A percentile compares a stretch with the other conserved stretches of the same genome.
Conservation (phyloP, 2,329 filamentous ascomycete species). For the Claviceps sorghi region DNA sequence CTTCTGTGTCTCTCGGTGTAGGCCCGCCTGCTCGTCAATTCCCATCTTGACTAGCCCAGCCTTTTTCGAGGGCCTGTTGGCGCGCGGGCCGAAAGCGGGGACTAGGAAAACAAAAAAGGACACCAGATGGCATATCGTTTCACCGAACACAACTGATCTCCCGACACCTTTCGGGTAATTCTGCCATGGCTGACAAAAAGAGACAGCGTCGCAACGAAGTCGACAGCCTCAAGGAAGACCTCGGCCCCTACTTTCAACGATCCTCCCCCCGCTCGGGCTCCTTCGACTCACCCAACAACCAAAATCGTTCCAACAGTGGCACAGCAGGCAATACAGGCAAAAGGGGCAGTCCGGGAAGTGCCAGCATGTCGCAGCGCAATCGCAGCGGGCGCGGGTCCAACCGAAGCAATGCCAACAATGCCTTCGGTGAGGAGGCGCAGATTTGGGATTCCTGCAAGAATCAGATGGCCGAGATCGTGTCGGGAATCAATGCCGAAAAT, state of each 20-base stretch:
- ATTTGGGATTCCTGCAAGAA: conserved; percentile 28
- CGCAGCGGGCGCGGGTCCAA: conserved; percentile 29
- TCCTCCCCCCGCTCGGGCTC: conserved; percentile 9
- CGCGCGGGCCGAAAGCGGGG: not conserved
- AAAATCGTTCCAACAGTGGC: conserved; percentile 6
- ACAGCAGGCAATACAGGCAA: too few species aligned
- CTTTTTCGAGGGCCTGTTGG: not conserved
- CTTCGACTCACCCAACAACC: conserved; percentile 4
- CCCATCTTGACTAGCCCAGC: not conserved
- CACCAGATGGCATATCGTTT: not conserved
- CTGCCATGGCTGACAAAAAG: conserved; percentile 20
- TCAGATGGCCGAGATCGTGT: conserved; percentile 25
- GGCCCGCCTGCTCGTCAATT: not conserved
- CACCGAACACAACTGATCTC: not conserved
- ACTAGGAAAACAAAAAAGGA: not conserved
- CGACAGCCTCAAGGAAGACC: conserved; percentile 20
- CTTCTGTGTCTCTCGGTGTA: not conserved
- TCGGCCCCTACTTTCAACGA: conserved; percentile 19
- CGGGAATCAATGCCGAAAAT: conserved; percentile 27
- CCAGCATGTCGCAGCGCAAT: conserved; percentile 28
- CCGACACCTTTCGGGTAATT: not conserved
- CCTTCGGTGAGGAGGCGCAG: conserved; percentile 28
- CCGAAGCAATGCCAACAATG: conserved; percentile 26
- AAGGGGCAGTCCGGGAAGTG: not conserved
- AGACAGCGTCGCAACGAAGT: conserved; percentile 19